A percentile compares a stretch with the other conserved stretches of the same genome.
phyloP scores from a whole-genome alignment of 139 green algal species.

The Closterium sp. region DNA sequence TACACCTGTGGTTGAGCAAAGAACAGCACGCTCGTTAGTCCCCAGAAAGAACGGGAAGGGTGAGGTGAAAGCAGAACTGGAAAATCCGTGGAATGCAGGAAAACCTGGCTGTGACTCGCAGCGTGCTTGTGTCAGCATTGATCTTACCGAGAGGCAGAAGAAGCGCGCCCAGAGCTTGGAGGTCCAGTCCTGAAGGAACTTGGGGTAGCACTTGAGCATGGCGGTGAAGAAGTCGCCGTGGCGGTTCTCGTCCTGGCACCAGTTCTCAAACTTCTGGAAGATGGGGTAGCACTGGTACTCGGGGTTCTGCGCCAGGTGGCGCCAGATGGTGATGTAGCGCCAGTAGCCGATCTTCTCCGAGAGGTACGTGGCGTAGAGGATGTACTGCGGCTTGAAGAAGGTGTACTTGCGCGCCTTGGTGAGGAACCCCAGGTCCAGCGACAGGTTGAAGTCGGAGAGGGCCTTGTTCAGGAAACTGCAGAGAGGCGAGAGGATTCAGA shows the following conservation, averaged over 20 bases:
- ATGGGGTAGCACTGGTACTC: slow-evolving; percentile 97
- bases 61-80: neutral
- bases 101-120: neutral
- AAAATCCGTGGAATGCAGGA: neutral
- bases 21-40: neutral
- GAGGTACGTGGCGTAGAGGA: slow-evolving; percentile 98
- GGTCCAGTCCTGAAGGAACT: slow-evolving; percentile 78
- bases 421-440: slow-evolving; percentile 97
- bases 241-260: slow-evolving; percentile 87
- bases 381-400: slow-evolving; percentile 99
- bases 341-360: slow-evolving; percentile 97
- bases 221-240: slow-evolving; percentile 93
- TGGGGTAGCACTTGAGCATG: slow-evolving; percentile 82
- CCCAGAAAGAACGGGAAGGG: neutral
- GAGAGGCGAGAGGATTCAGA: neutral
- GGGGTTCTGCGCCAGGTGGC: slow-evolving; percentile 90
- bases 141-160: slow-evolving; percentile 94
- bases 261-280: slow-evolving; percentile 99
- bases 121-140: neutral
- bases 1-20: slow-evolving; percentile 69
- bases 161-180: slow-evolving; percentile 92
- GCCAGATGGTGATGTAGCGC: slow-evolving; percentile 95
- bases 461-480: slow-evolving; percentile 95
- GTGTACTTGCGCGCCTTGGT: slow-evolving; percentile 94
- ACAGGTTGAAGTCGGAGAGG: slow-evolving; percentile 89